Conservation (phyloP, 2,329 filamentous ascomycete genomes). For the Hypomyces rosellus region DNA sequence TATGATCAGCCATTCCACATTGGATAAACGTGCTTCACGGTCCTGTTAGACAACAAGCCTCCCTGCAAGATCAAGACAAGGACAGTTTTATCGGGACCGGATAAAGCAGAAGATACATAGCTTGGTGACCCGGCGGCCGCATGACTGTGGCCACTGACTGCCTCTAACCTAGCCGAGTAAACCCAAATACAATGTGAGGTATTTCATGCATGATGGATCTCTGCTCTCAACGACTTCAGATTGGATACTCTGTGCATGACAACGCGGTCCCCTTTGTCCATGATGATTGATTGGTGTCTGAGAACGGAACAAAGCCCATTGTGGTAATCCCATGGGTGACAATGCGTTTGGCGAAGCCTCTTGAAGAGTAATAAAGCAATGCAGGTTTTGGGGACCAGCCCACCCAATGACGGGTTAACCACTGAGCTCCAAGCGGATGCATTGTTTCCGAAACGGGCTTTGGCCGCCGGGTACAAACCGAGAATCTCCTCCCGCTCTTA, state of each 20-base stretch:
- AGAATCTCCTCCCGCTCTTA: background rate
- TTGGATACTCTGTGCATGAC: background rate
- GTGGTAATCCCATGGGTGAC: no score
- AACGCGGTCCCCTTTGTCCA: no score
- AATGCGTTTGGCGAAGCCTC: background rate
- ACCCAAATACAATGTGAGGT: background rate
- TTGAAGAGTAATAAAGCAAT: background rate
- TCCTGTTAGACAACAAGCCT: background rate
- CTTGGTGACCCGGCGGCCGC: background rate
- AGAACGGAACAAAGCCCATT: background rate
- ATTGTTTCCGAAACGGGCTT: background rate
- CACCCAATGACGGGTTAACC: no score
- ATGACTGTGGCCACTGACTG: background rate
- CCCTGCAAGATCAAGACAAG: slow-evolving; percentile 2
- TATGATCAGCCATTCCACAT: no score
- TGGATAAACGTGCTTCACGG: no score
- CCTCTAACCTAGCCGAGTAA: background rate
- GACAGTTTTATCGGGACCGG: background rate
- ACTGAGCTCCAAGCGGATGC: background rate
- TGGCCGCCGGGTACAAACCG: background rate
- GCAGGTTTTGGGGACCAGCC: no score
- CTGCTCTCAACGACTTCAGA: background rate
- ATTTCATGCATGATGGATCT: background rate
- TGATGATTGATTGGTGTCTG: no score
- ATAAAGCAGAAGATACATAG: background rate